Conservation (phyloP, 768 basidiomycete genomes). For the Omphalotus guepiniiformis region DNA sequence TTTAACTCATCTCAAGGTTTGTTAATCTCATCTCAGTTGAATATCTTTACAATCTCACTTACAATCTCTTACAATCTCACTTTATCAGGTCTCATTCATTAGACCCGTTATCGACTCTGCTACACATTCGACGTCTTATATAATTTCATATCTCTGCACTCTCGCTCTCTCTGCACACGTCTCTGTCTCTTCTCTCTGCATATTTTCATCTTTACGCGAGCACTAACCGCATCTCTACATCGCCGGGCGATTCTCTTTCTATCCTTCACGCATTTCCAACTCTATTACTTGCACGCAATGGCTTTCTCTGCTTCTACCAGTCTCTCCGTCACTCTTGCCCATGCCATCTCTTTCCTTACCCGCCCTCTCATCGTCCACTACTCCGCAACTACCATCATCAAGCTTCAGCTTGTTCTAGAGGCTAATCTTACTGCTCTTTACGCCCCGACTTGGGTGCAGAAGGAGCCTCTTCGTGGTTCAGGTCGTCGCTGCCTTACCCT, state of each 20-base stretch:
- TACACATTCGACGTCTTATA: constrained; percentile 9
- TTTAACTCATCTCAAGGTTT: neutral
- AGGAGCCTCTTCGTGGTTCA: constrained; percentile 63
- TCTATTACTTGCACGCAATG: constrained; percentile 7
- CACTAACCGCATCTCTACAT: neutral
- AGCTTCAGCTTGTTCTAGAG: constrained; percentile 69
- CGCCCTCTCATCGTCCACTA: constrained; percentile 55
- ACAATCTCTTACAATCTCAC: neutral
- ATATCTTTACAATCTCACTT: neutral
- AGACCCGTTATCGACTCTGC: constrained; percentile 7
- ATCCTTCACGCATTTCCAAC: neutral
- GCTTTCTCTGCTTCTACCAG: constrained; percentile 29
- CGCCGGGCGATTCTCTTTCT: constrained; percentile 6
- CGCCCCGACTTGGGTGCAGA: constrained; percentile 59
- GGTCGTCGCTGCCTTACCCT: constrained; percentile 73
- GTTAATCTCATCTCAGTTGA: neutral
- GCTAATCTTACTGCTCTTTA: constrained; percentile 69
- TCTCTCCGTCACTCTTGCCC: constrained; percentile 66
- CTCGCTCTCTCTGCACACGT: neutral
- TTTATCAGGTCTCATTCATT: constrained; percentile 7
- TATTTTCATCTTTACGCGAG: neutral
- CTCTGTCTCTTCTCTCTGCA: neutral
- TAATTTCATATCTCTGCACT: constrained; percentile 9
- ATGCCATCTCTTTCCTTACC: constrained; percentile 72
- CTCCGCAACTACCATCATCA: constrained; percentile 58